These are phyloP conservation scores for Umbelopsis sp. DNA, from an alignment of 192 early-diverging fungal genomes.

Conservation along the genomic window DNA sequence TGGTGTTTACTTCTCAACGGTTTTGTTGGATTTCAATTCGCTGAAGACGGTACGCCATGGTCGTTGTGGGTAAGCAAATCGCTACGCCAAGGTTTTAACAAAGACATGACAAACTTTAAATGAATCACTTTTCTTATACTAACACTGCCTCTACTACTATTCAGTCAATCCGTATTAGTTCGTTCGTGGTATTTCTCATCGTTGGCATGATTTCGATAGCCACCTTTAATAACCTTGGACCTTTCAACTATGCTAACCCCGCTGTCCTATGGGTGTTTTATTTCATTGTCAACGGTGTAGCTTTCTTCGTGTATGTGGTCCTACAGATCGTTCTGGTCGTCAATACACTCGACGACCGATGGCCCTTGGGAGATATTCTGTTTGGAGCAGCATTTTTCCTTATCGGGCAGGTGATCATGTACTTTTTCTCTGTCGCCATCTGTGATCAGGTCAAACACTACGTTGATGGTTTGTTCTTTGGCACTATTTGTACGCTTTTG, in stretches of 20 bases:
- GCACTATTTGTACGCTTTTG: constrained; percentile 73
- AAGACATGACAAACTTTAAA: background rate
- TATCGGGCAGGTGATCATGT: constrained; percentile 71
- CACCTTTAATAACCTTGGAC: constrained; percentile 62
- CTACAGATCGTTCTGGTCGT: constrained; percentile 85
- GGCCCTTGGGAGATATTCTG: constrained; percentile 84
- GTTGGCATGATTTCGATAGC: constrained; percentile 69
- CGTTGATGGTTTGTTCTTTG: constrained; percentile 91
- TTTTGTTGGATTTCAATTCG: constrained; percentile 89
- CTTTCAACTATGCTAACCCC: constrained; percentile 56
- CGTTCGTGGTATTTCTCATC: constrained; percentile 66
- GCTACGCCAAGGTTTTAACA: background rate
- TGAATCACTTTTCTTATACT: background rate
- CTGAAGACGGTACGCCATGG: constrained; percentile 82
- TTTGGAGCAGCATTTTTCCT: constrained; percentile 80
- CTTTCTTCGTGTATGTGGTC: constrained; percentile 75
- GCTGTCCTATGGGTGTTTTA: constrained; percentile 72
- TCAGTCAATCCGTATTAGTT: constrained; percentile 77
- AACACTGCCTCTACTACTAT: background rate
- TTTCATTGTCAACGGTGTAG: constrained; percentile 72
- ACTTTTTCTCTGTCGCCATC: constrained; percentile 66
- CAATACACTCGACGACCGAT: constrained; percentile 82
- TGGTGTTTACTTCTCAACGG: constrained; percentile 86
- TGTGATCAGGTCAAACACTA: constrained; percentile 85
- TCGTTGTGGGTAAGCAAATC: constrained; percentile 86